Percentiles rank a stretch among this genome's conserved stretches.
Evolutionary conservation across 2,329 filamentous ascomycete genomes (phyloP).

Genomic region (Aspergillus sojae): DNA sequence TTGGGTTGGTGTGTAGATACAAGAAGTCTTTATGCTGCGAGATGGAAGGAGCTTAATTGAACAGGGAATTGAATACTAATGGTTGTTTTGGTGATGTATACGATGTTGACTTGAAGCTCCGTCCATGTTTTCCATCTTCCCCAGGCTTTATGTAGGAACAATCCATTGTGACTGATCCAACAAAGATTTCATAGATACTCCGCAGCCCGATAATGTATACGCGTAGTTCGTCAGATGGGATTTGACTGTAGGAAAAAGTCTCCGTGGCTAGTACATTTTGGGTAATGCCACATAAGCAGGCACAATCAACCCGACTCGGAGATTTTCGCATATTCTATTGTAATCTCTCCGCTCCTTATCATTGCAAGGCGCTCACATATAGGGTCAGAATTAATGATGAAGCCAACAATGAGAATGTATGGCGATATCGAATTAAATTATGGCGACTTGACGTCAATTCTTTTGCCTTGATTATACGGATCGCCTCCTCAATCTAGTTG

Average conservation of each 20-base stretch:
- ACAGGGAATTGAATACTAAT: background rate
- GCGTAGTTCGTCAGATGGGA: background rate
- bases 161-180: background rate
- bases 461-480: too few species aligned
- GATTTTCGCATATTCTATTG: too few species aligned
- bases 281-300: background rate
- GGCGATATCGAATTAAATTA: too few species aligned
- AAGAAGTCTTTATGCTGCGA: background rate
- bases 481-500: too few species aligned
- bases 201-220: background rate
- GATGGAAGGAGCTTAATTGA: background rate
- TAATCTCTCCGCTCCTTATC: too few species aligned
- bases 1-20: background rate
- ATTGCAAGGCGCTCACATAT: too few species aligned
- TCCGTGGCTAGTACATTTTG: background rate
- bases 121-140: background rate
- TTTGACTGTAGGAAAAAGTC: background rate
- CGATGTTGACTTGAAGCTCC: background rate
- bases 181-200: background rate
- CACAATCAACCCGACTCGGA: too few species aligned
- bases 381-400: too few species aligned
- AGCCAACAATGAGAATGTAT: too few species aligned
- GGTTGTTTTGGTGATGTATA: background rate
- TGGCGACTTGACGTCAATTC: too few species aligned
- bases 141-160: background rate